Evolutionary conservation across 2,329 filamentous ascomycete species (phyloP).

Genomic region (Penicillium aurantiogriseum): DNA sequence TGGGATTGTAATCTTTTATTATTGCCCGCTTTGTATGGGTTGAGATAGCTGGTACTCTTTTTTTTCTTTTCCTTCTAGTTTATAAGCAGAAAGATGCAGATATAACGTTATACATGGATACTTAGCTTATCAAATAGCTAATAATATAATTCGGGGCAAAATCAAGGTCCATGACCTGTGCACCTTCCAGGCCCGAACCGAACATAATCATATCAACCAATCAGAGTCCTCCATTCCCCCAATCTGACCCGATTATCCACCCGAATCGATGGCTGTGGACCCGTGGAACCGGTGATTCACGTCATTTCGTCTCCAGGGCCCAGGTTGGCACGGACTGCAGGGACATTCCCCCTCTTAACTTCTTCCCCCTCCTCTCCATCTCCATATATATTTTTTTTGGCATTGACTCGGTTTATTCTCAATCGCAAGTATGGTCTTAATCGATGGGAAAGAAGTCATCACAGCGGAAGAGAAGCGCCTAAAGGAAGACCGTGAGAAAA

Average conservation of each 20-base stretch:
- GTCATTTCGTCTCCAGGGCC: not conserved
- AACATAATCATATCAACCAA: not conserved
- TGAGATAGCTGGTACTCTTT: not conserved
- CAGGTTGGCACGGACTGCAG: constrained; percentile 1
- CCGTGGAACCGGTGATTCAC: not conserved
- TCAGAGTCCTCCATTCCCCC: not conserved
- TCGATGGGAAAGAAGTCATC: constrained; percentile 82
- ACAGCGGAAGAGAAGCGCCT: constrained; percentile 89
- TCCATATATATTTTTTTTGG: not conserved
- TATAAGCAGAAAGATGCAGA: no score
- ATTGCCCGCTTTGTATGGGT: not conserved
- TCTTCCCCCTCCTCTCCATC: not conserved
- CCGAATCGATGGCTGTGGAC: not conserved
- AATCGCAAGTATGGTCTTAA: constrained; percentile 71
- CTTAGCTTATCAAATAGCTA: not conserved
- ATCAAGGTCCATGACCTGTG: not conserved
- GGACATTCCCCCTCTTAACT: not conserved
- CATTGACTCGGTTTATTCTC: not conserved
- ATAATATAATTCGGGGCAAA: not conserved
- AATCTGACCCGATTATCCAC: not conserved
- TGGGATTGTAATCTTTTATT: not conserved
- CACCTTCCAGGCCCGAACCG: constrained; percentile 5
- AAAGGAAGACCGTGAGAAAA: constrained; percentile 76
- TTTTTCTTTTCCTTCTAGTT: not conserved
- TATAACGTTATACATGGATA: no score